phyloP scores from a whole-genome alignment of 73 alveolate genomes.

The Blepharisma japonicum region DNA sequence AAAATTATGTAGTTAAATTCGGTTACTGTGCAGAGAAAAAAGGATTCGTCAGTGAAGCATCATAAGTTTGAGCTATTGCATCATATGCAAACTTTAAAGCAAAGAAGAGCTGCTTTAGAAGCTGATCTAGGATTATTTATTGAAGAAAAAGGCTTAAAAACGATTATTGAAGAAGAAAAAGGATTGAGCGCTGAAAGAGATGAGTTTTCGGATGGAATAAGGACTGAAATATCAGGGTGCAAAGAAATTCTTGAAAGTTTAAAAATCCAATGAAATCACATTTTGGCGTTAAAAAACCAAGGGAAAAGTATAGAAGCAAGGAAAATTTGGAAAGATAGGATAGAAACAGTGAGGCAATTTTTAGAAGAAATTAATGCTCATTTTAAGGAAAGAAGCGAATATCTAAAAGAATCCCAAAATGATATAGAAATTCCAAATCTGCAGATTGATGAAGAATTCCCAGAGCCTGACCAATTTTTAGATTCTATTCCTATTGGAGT shows the following conservation, averaged over 20 bases:
- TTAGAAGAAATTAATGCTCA: conserved; percentile 7
- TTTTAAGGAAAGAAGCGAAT: background rate
- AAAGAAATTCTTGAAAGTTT: background rate
- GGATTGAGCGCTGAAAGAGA: background rate
- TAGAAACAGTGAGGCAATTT: background rate
- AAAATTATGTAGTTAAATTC: background rate
- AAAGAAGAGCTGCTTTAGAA: background rate
- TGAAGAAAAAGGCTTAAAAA: background rate
- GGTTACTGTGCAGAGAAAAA: conserved; percentile 4
- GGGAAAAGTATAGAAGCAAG: background rate
- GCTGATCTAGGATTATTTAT: background rate
- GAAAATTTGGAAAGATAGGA: background rate
- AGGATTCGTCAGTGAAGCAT: background rate
- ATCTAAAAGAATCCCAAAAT: background rate
- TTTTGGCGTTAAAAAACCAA: background rate
- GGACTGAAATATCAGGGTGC: background rate
- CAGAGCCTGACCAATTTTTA: conserved; percentile 7
- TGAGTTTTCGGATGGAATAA: background rate
- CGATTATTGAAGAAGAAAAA: background rate
- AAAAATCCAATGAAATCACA: background rate
- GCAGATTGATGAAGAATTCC: background rate
- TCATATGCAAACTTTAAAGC: background rate
- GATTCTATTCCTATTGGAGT: background rate
- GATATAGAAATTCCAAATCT: background rate
- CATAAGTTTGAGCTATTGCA: conserved; percentile 4